These are phyloP conservation scores for Kwoniella mangroviensis DNA, from an alignment of 768 basidiomycete genomes.

Conservation along the genomic window DNA sequence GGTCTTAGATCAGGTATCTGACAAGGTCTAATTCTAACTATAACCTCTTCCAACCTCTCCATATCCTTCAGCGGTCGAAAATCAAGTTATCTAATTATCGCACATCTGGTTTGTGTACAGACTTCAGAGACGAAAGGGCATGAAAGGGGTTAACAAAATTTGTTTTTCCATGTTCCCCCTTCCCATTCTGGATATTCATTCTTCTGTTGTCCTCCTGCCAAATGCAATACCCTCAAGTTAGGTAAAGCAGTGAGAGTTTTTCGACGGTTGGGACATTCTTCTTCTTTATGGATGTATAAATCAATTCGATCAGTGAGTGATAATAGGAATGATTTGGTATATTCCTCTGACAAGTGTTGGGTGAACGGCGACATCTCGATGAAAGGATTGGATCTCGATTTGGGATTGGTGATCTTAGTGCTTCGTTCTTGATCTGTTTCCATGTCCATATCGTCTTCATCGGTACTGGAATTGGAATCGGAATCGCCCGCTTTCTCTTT, in stretches of 20 bases:
- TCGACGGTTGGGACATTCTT: slow-evolving; percentile 10
- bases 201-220: slow-evolving; percentile 13
- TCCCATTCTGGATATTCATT: background rate
- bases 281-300: slow-evolving; percentile 1
- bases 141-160: background rate
- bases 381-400: background rate
- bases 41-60: slow-evolving; percentile 1
- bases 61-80: background rate
- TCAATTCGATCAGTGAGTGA: background rate
- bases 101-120: background rate
- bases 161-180: background rate
- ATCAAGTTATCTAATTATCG: slow-evolving; percentile 1
- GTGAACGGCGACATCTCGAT: background rate
- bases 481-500: no score
- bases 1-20: slow-evolving; percentile 6
- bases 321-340: slow-evolving; percentile 3
- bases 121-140: slow-evolving; percentile 16
- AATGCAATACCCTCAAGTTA: slow-evolving; percentile 5
- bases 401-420: no score
- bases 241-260: slow-evolving; percentile 5
- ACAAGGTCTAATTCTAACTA: slow-evolving; percentile 11
- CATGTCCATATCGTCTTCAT: background rate
- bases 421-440: background rate
- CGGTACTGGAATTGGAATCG: no score
- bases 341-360: background rate